phyloP scores from a whole-genome alignment of 2,329 filamentous ascomycete genomes.

The Aureobasidium sp. region DNA sequence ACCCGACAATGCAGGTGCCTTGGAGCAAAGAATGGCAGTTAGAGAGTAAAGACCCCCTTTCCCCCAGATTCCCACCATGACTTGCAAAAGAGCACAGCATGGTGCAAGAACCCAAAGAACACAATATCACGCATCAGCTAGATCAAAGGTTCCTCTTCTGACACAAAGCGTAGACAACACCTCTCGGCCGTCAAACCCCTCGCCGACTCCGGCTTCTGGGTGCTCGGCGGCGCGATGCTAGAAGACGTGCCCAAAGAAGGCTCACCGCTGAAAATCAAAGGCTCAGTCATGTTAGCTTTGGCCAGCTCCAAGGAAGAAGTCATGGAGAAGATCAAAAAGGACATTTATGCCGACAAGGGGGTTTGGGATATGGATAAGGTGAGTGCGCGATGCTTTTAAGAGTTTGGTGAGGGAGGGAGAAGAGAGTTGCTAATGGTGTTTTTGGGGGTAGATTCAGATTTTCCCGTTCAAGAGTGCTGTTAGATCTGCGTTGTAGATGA shows the following conservation, averaged over 20 bases:
- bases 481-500: conserved; percentile 21
- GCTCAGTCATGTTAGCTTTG: conserved; percentile 61
- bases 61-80: conserved; percentile 17
- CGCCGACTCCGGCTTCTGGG: conserved; percentile 50
- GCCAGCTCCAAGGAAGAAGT: conserved; percentile 66
- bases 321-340: conserved; percentile 57
- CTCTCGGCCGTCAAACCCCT: conserved; percentile 49
- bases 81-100: conserved; percentile 14
- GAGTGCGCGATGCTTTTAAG: background rate
- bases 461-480: conserved; percentile 44
- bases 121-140: too few species aligned
- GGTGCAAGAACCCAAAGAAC: too few species aligned
- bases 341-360: conserved; percentile 63
- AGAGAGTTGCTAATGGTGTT: background rate
- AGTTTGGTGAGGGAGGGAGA: background rate
- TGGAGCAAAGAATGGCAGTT: conserved; percentile 38
- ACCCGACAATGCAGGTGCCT: conserved; percentile 37
- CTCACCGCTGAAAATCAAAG: conserved; percentile 63
- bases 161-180: conserved; percentile 37
- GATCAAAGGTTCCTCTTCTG: background rate
- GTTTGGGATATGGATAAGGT: conserved; percentile 66
- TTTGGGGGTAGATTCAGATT: conserved; percentile 32
- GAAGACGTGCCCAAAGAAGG: conserved; percentile 57
- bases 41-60: conserved; percentile 30
- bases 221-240: conserved; percentile 64